Conservation (phyloP, 768 basidiomycete genomes). For the Chiua virens region DNA sequence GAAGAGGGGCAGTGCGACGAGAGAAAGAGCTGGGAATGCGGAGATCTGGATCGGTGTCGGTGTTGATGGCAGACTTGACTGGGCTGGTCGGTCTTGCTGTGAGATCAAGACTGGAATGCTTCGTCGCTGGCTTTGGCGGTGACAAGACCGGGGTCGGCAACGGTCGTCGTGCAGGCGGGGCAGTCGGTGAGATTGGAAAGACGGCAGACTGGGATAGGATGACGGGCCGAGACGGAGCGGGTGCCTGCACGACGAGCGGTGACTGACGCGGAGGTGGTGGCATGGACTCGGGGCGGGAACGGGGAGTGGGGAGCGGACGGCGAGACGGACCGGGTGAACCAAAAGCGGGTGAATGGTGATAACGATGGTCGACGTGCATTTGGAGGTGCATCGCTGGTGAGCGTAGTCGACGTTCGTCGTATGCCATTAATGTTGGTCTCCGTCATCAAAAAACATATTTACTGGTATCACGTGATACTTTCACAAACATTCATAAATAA, state of each 20-base stretch:
- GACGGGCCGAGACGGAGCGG: constrained; percentile 31
- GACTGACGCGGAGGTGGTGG: constrained; percentile 15
- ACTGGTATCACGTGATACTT: constrained; percentile 15
- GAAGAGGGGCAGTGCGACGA: constrained; percentile 18
- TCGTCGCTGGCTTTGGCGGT: constrained; percentile 1
- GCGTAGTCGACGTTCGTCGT: too few species aligned
- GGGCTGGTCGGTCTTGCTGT: constrained; percentile 19
- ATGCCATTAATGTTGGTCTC: too few species aligned
- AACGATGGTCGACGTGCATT: constrained; percentile 10
- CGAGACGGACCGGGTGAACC: constrained; percentile 19
- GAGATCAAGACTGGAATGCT: constrained; percentile 28
- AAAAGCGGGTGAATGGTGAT: too few species aligned
- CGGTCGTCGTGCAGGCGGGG: constrained; percentile 19
- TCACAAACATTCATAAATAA: constrained; percentile 21
- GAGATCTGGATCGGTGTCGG: constrained; percentile 18
- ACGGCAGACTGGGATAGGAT: constrained; percentile 26
- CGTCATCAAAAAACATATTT: constrained; percentile 7
- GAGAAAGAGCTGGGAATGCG: constrained; percentile 24
- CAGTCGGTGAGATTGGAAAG: constrained; percentile 12
- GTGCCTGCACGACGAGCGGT: constrained; percentile 28
- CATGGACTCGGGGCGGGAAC: constrained; percentile 28
- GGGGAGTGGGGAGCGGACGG: constrained; percentile 30
- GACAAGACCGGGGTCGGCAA: constrained; percentile 19
- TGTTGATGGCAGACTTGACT: constrained; percentile 13
- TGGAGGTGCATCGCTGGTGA: too few species aligned